These are phyloP conservation scores for Zoysia matrella DNA, from an alignment of 202 grass and related monocot species.

Conservation along the genomic window DNA sequence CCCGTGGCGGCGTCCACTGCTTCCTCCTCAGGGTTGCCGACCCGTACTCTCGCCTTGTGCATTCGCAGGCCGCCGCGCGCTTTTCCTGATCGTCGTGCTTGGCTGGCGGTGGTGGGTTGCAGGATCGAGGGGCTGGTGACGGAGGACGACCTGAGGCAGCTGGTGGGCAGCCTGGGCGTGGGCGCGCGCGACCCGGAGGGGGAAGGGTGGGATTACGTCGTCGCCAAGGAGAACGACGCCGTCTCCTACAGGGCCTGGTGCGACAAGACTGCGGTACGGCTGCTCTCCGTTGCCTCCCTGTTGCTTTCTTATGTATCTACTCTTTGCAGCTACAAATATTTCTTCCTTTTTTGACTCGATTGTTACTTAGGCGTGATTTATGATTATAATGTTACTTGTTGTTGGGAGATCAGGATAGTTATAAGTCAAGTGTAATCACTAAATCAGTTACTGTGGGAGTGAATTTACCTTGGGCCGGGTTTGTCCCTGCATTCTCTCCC, in stretches of 20 bases:
- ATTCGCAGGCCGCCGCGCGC: neutral
- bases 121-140: slow-evolving; percentile 65
- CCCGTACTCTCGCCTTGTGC: neutral
- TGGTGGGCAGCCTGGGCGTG: slow-evolving; percentile 55
- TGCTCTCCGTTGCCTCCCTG: neutral
- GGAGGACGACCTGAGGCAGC: slow-evolving; percentile 70
- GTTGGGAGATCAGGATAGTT: neutral
- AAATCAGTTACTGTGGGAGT: neutral
- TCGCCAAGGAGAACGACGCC: slow-evolving; percentile 62
- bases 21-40: slow-evolving; percentile 35
- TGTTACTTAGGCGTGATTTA: neutral
- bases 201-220: slow-evolving; percentile 65
- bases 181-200: slow-evolving; percentile 47
- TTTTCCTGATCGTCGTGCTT: neutral
- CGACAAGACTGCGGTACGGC: slow-evolving; percentile 60
- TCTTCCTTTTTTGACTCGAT: neutral
- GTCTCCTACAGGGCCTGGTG: slow-evolving; percentile 83
- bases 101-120: slow-evolving; percentile 17
- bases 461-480: neutral
- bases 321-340: neutral
- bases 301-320: slow-evolving; percentile 15
- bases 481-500: slow-evolving; percentile 14
- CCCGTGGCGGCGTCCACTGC: neutral
- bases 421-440: neutral
- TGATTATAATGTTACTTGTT: neutral